Base-by-base conservation (phyloP, 169 alveolate genomes). In the Ichthyophthirius multifiliis region DNA sequence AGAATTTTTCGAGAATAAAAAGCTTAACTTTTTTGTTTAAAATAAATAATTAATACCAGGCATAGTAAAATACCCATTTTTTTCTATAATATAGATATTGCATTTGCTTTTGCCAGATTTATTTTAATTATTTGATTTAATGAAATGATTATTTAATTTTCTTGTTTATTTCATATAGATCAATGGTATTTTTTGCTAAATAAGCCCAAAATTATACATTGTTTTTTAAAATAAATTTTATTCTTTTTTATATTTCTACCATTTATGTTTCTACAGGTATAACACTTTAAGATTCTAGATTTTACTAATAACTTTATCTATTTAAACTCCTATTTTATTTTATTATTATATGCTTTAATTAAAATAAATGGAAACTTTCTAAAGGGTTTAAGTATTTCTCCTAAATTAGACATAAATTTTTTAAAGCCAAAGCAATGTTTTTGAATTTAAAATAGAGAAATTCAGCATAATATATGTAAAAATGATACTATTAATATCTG, bases 11-110 rank as follows among this genome's bases (percentile, higher is more conserved):
- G 2, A 27, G 30, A n/a, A 43, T 78, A 20, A 76, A 71, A 41
- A 41, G 37, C n/a, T 71, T 81, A 13, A 81, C 74, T 34, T 81
- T 81, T 43, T 73, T 81, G 46, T 81, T 81, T 18, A 67, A 41
- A 12, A 81, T 81, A 63, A 71, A 81, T 20, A 73, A 35, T 15
- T 65, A 46, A 62, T 64, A 81, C 86, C 86, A 81, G 9, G 82
- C 79, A 55, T 71, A 81, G 41, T 81, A 81, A 43, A 81, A 81
- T 73, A 63, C 73, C 86, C 86, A 81, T 41, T 81, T 81, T 73
- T 81, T 81, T 31, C 73, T 81, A 18, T 71, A 71, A 12, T 81
- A 81, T 16, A 81, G 37, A 43, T 81, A 81, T 4, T 71, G 23
- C 30, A 65, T 71, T 20, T 44, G 47, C 13, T 30, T n/a, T 4